phyloP scores from a whole-genome alignment of 2,329 filamentous ascomycete species.

The Neofusicoccum sp. region DNA sequence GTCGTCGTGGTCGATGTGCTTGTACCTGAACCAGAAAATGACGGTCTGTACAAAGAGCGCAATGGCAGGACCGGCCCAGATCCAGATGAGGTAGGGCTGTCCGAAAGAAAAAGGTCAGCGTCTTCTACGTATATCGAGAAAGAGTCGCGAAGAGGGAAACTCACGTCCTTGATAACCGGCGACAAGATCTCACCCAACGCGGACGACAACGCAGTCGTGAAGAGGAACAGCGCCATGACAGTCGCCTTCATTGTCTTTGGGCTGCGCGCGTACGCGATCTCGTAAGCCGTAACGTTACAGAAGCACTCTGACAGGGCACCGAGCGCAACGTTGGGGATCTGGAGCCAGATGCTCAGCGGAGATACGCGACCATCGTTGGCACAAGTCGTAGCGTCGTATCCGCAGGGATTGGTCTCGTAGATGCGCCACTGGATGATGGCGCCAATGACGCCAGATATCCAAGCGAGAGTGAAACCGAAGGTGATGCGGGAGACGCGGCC shows the following conservation, averaged over 20 bases:
- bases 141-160: background rate
- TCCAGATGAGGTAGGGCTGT: conserved; percentile 21
- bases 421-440: conserved; percentile 46
- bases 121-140: too few species aligned
- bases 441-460: conserved; percentile 41
- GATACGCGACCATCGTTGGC: conserved; percentile 33
- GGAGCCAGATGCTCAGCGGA: conserved; percentile 45
- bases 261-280: conserved; percentile 44
- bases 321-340: conserved; percentile 40
- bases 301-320: conserved; percentile 42
- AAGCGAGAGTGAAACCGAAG: conserved; percentile 52
- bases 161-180: conserved; percentile 11
- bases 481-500: conserved; percentile 52
- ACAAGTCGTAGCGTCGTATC: conserved; percentile 41
- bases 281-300: conserved; percentile 46
- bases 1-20: conserved; percentile 48
- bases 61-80: conserved; percentile 51
- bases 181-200: conserved; percentile 12
- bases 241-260: conserved; percentile 45
- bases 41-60: conserved; percentile 48
- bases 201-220: conserved; percentile 27
- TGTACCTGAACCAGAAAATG: conserved; percentile 50
- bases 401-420: conserved; percentile 48
- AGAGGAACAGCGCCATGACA: conserved; percentile 43
- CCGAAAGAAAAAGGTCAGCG: background rate